phyloP scores from a whole-genome alignment of 1,284 basidiomycete genomes.

The Malassezia psittaci region DNA sequence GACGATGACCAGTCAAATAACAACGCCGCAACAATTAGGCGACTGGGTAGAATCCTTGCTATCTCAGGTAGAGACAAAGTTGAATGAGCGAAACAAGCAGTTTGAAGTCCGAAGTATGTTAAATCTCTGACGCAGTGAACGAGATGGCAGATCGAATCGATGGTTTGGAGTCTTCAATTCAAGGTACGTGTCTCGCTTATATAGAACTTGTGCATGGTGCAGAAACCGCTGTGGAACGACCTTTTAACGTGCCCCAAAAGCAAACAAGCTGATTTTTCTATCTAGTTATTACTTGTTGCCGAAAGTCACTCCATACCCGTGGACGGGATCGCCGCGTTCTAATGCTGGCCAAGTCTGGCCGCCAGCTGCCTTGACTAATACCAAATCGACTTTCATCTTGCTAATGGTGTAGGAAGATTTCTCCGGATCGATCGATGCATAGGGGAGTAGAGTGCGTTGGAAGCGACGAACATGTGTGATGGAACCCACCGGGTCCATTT shows the following conservation, averaged over 20 bases:
- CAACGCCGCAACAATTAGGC: slow-evolving; percentile 39
- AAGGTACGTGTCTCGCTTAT: slow-evolving; percentile 23
- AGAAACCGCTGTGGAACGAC: background rate
- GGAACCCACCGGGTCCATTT: slow-evolving; percentile 25
- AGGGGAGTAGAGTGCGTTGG: slow-evolving; percentile 26
- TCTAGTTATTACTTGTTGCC: slow-evolving; percentile 14
- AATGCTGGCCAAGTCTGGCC: slow-evolving; percentile 44
- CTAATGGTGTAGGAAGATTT: slow-evolving; percentile 33
- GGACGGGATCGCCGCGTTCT: slow-evolving; percentile 29
- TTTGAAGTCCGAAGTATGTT: slow-evolving; percentile 37
- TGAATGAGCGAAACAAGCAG: slow-evolving; percentile 35
- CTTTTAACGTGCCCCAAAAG: background rate
- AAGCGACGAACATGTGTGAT: slow-evolving; percentile 26
- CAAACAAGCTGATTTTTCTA: no score
- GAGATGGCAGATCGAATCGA: slow-evolving; percentile 45
- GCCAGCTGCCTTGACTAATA: slow-evolving; percentile 32
- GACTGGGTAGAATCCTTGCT: slow-evolving; percentile 45
- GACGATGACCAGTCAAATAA: slow-evolving; percentile 21
- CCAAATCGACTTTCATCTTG: slow-evolving; percentile 43
- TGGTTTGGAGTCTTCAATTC: slow-evolving; percentile 38
- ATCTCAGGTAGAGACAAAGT: slow-evolving; percentile 32
- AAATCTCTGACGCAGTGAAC: slow-evolving; percentile 24
- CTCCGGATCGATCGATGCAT: slow-evolving; percentile 24
- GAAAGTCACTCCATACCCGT: slow-evolving; percentile 44
- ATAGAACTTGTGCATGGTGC: slow-evolving; percentile 15